Evolutionary conservation across 345 rosid genomes (phyloP).

Genomic region (Streptanthus diversifolius): DNA sequence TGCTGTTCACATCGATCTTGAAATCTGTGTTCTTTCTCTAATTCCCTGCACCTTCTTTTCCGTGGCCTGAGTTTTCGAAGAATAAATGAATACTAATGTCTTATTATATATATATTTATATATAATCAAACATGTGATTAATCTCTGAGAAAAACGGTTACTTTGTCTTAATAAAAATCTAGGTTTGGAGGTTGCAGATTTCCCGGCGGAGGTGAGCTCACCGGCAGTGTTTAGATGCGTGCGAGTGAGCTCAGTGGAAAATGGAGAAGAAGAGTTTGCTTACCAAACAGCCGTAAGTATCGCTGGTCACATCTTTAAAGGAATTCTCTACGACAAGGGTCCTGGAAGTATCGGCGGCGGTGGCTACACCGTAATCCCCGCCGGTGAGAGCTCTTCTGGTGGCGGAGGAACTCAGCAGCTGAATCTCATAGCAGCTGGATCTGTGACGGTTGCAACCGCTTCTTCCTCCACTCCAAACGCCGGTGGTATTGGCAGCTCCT

Average conservation of each 20-base stretch:
- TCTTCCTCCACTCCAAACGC: conserved; percentile 36
- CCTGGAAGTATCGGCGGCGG: conserved; percentile 26
- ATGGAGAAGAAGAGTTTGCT: conserved; percentile 45
- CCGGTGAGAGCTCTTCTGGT: conserved; percentile 33
- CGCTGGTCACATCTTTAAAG: conserved; percentile 63
- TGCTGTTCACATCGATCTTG: conserved; percentile 18
- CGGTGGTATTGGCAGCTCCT: conserved; percentile 30
- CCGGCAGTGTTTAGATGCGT: conserved; percentile 56
- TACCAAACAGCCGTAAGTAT: conserved; percentile 50
- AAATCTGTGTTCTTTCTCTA: conserved; percentile 22
- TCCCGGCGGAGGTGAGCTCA: conserved; percentile 55
- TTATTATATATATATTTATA: neutral
- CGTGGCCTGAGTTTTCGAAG: conserved; percentile 1
- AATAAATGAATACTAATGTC: neutral
- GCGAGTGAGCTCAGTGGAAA: conserved; percentile 50
- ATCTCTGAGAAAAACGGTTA: neutral
- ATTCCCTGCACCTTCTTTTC: conserved; percentile 17
- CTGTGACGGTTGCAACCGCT: conserved; percentile 34
- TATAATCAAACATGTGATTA: conserved; percentile 5
- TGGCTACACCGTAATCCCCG: conserved; percentile 11
- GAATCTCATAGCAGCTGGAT: conserved; percentile 32
- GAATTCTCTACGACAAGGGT: conserved; percentile 64
- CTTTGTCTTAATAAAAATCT: conserved; percentile 3
- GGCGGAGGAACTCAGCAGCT: conserved; percentile 29
- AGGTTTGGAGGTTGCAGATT: conserved; percentile 59